phyloP scores from a whole-genome alignment of 306 rosid genomes.

The Psophocarpus tetragonolobus region DNA sequence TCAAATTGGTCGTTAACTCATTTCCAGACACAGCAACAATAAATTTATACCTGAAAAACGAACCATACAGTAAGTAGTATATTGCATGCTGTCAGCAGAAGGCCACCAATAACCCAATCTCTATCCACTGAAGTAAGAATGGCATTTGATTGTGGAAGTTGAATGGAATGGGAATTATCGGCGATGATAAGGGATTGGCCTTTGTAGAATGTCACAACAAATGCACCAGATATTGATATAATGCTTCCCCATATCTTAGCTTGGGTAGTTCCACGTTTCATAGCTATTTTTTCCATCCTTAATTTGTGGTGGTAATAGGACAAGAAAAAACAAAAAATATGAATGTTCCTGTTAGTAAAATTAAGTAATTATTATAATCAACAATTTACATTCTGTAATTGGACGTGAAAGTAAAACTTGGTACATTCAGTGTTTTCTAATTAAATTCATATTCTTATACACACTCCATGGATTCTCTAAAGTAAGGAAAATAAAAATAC shows the following conservation, averaged over 20 bases:
- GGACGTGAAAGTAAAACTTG: too few relatives aligned
- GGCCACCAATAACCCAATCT: conserved; percentile 75
- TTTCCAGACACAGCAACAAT: neutral
- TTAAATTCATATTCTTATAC: too few relatives aligned
- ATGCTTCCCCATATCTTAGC: conserved; percentile 76
- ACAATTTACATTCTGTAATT: too few relatives aligned
- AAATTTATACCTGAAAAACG: conserved; percentile 64
- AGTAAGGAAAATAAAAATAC: neutral
- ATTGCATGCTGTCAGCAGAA: conserved; percentile 64
- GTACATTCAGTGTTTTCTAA: too few relatives aligned
- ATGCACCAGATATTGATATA: conserved; percentile 75
- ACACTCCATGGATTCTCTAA: neutral
- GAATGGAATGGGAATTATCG: conserved; percentile 32
- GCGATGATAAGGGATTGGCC: conserved; percentile 56
- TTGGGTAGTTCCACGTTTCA: conserved; percentile 55
- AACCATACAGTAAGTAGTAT: conserved; percentile 75
- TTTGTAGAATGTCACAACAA: conserved; percentile 71
- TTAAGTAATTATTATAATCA: too few relatives aligned
- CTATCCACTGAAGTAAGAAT: conserved; percentile 35
- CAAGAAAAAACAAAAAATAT: neutral
- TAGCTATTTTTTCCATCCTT: conserved; percentile 72
- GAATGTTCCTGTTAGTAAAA: neutral
- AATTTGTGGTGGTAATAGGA: neutral
- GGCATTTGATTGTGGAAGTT: conserved; percentile 39
- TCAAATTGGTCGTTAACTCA: neutral